Evolutionary conservation across 2,329 filamentous ascomycete genomes (phyloP), one percentile per base, ranked within the genome.

Genomic region (Cercospora sp.): DNA sequence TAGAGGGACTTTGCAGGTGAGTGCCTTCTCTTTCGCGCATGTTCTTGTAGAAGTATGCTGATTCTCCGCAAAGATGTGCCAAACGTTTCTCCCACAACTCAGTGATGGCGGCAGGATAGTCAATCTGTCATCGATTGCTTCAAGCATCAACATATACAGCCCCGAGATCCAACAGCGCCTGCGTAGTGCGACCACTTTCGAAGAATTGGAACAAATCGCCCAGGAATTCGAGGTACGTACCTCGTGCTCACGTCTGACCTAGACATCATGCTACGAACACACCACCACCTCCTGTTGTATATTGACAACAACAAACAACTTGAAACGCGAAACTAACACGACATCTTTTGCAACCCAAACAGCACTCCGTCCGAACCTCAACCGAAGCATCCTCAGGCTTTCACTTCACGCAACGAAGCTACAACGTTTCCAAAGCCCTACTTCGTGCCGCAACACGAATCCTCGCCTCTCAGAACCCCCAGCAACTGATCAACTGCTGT

Each of bases 391-490:
- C 45, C 10, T 62, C 72, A 28, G 77, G 77, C 48, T 79, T 78
- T 65, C 71, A 70, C 51, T 63, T 67, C 51, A 72, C 75, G 3
- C 68, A 66, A 9, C 74, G 75, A 42, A 72, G 71, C 65, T 80
- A 80, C 69, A 71, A 66, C 57, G 71, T 80, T 55, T 76, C 77
- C 58, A 80, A 80, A 71, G 75, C 77, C 13, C 74, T 74, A n/a
- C 67, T 79, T 26, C 78, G 78, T 26, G 75, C 75, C 8, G 64
- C 77, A 45, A 79, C 78, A 8, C 59, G 67, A 3, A 73, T 79
- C 45, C 72, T 80, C 16, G 76, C 78, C 3, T 68, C 71, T 13
- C 70, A 79, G 60, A 26, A 61, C 23, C 63, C 74, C 3, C 71
- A 68, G 0, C 13, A 78, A 18, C 62, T 75, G 6, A 74, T 80